A percentile compares a stretch with the other conserved stretches of the same genome.
phyloP scores from a whole-genome alignment of 495 filamentous ascomycete species.

The Pyrenula aspistea region DNA sequence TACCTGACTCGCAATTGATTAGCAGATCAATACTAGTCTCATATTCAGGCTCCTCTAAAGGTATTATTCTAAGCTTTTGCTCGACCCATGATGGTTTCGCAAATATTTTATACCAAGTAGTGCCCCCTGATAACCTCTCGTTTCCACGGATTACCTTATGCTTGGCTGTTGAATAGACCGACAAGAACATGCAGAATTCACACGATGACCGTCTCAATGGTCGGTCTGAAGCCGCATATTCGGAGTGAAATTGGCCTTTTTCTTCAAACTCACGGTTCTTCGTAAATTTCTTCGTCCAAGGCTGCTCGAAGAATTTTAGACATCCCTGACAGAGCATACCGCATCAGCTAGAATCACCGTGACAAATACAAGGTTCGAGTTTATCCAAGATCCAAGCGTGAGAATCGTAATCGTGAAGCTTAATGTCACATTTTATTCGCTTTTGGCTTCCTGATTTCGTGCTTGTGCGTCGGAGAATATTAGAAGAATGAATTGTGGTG shows the following conservation, averaged over 20 bases:
- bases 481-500: too few species aligned
- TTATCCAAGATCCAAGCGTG: not conserved
- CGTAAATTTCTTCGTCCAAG: not conserved
- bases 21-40: not conserved
- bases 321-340: not conserved
- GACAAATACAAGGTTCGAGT: not conserved
- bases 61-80: not conserved
- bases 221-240: not conserved
- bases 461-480: too few species aligned
- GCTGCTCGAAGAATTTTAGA: not conserved
- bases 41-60: not conserved
- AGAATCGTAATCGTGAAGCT: too few species aligned
- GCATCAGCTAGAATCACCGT: not conserved
- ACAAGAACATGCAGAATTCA: not conserved
- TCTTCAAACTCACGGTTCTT: not conserved
- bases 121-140: not conserved
- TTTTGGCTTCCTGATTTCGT: too few species aligned
- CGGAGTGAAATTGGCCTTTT: not conserved
- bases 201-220: too few species aligned
- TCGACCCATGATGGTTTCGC: not conserved
- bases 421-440: too few species aligned
- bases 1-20: not conserved
- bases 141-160: not conserved
- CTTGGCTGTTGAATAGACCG: not conserved
- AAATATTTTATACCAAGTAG: not conserved